Base-by-base conservation (phyloP, 257 asterid genomes). In the Lavandula angustifolia region DNA sequence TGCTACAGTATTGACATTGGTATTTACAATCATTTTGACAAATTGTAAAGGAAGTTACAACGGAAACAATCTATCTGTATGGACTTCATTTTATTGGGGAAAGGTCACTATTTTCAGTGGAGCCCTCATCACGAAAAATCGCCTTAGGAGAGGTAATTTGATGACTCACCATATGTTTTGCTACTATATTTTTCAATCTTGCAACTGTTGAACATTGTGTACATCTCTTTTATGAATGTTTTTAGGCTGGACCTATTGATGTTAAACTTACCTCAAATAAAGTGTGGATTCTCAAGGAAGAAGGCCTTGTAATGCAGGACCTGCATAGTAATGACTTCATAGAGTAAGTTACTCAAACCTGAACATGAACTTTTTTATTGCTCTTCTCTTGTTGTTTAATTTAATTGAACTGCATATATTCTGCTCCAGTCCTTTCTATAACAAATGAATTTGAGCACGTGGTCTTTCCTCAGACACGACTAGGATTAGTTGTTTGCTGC, bases 201-300 rank as follows among this genome's bases (percentile, higher is more conserved):
- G 50, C 59, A 60, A 33, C 32, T 34, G 49, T 38, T 14, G 62
- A 47, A 17, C 55, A 48, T 50, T 60, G 47, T 59, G 12, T 63
- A 41, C 62, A 7, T 72, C 42, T 66, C 60, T 62, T 34, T 55
- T 69, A 69, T 75, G 81, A 60, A 63, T 71, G 57, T 47, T 57
- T 57, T 47, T 37, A 92, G 97, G 95, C 79, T 68, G 91, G 75
- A 70, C 79, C 73, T 29, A 67, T 89, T 72, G 99, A 92, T 79
- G 84, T 92, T 72, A 87, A 75, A 68, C 82, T 92, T 71, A 68
- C 86, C 53, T 77, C 83, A 11, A 71, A 80, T 75, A 76, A 81
- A 71, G 79, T 89, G 70, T 92, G 95, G 95, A 77, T 89, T 70
- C 96, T 92, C 53, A 85, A 83, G 69, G 94, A 87, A 78, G 86